Conservation (phyloP, 306 rosid genomes). For the Vachellia pachyceras region DNA sequence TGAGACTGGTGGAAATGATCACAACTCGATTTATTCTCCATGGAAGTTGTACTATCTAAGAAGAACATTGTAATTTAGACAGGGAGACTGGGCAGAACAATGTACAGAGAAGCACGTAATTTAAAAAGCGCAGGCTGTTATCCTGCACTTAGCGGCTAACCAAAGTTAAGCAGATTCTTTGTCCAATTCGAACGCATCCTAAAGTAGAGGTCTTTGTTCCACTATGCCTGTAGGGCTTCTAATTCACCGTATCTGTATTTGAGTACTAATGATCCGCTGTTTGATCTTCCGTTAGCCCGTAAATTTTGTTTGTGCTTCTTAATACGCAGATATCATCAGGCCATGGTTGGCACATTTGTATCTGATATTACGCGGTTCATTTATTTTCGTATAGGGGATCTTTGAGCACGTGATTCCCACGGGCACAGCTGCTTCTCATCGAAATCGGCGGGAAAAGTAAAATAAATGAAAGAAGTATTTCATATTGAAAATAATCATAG, state of each 20-base stretch:
- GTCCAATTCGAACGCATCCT: conserved; percentile 10
- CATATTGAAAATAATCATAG: too few species aligned
- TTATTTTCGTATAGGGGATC: not conserved
- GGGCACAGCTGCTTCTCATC: not conserved
- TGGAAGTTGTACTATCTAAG: conserved; percentile 26
- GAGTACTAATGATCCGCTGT: not conserved
- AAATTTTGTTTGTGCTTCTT: not conserved
- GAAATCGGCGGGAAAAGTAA: too few species aligned
- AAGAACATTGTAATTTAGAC: conserved; percentile 11
- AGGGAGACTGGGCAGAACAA: not conserved
- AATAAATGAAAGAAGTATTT: too few species aligned
- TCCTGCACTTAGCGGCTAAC: not conserved
- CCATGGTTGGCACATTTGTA: not conserved
- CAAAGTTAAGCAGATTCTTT: conserved; percentile 14
- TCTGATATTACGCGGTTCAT: not conserved
- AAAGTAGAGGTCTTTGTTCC: not conserved
- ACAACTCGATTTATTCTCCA: conserved; percentile 47
- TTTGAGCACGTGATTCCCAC: not conserved
- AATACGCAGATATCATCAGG: not conserved
- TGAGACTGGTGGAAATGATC: conserved; percentile 39
- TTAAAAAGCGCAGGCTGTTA: not conserved
- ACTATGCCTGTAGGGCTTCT: not conserved
- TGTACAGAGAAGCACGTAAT: not conserved
- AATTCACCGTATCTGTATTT: not conserved
- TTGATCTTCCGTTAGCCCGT: not conserved